Percentiles rank a stretch among this genome's conserved stretches.
These are phyloP conservation scores for Salix caprea DNA, from an alignment of 345 rosid genomes.

Conservation along the genomic window DNA sequence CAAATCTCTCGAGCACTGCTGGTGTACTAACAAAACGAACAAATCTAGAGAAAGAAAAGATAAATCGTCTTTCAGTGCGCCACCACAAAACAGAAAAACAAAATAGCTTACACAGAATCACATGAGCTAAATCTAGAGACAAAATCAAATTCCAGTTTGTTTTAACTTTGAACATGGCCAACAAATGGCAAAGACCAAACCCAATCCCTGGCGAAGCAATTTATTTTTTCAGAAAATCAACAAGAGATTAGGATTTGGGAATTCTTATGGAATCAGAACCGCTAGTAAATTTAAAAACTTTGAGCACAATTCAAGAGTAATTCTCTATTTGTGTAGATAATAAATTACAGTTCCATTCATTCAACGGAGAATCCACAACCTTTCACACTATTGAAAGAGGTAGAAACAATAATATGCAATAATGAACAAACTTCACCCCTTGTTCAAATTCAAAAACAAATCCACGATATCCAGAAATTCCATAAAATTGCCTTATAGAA, in stretches of 20 bases:
- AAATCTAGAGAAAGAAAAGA: conserved; percentile 44
- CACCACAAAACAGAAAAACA: not conserved
- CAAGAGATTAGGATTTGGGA: not conserved
- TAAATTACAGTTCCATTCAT: not conserved
- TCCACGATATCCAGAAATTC: not conserved
- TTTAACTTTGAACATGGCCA: not conserved
- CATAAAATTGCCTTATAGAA: not conserved
- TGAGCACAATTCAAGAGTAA: not conserved
- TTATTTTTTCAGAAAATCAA: conserved; percentile 4
- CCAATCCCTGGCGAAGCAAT: not conserved
- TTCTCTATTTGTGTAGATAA: not conserved
- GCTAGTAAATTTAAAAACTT: not conserved
- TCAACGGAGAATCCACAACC: not conserved
- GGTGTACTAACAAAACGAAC: conserved; percentile 84
- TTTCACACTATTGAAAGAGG: not conserved
- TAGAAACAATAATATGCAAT: not conserved
- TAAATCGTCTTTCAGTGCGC: not conserved
- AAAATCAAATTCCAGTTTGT: not conserved
- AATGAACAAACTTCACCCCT: not conserved
- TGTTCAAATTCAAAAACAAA: not conserved
- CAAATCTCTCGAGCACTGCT: conserved; percentile 84
- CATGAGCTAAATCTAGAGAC: not conserved
- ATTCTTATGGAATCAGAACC: not conserved
- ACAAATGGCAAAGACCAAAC: not conserved
- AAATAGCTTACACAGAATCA: not conserved